Evolutionary conservation across 805 yeast species (phyloP).

Genomic region (Nematodospora valgi): DNA sequence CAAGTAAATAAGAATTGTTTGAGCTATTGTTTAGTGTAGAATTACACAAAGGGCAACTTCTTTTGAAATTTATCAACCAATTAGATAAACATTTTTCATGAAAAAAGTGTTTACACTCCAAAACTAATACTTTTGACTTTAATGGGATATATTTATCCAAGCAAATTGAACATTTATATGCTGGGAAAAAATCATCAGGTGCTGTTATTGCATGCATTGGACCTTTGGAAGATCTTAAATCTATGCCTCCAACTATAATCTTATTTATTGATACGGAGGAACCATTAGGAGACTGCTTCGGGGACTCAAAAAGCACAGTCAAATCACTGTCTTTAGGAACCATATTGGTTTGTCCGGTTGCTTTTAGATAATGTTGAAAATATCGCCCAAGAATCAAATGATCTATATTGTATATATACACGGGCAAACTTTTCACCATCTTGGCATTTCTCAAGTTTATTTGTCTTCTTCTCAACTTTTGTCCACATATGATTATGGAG

Average conservation of each 20-base stretch:
- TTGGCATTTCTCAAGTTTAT: constrained; percentile 25
- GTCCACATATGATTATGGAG: constrained; percentile 26
- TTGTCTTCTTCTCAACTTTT: constrained; percentile 23
- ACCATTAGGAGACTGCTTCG: constrained; percentile 14
- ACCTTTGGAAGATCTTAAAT: constrained; percentile 19
- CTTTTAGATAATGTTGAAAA: constrained; percentile 27
- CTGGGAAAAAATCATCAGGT: constrained; percentile 34
- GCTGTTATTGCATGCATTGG: constrained; percentile 21
- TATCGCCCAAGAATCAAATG: constrained; percentile 28
- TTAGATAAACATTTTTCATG: constrained; percentile 56
- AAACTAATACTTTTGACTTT: constrained; percentile 44
- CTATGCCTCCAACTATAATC: constrained; percentile 40
- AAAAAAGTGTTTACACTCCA: constrained; percentile 61
- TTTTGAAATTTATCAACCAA: constrained; percentile 54
- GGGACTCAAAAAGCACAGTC: constrained; percentile 8
- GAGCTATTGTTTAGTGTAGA: constrained; percentile 13
- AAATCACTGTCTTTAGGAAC: constrained; percentile 9
- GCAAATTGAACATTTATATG: constrained; percentile 60
- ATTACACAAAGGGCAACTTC: constrained; percentile 61
- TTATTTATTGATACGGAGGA: constrained; percentile 29
- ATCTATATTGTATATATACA: constrained; percentile 33
- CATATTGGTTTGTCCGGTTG: constrained; percentile 26
- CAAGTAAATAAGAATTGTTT: constrained; percentile 14
- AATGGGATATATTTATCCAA: constrained; percentile 50
- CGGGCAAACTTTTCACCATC: constrained; percentile 33